Base-by-base conservation (phyloP, 768 basidiomycete genomes). In the Lactarius quietus region DNA sequence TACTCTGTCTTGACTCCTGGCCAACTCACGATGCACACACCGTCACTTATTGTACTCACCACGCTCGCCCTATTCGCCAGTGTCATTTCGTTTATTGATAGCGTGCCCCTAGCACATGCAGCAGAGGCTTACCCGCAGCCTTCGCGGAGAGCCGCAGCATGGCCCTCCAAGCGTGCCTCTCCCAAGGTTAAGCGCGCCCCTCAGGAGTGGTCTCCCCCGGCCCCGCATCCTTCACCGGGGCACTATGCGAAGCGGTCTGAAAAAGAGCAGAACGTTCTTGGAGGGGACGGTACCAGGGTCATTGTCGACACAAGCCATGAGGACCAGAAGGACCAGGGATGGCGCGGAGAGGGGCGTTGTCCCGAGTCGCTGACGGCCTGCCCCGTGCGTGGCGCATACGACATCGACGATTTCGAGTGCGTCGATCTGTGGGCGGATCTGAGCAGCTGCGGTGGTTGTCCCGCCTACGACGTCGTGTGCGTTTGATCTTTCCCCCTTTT, bases 401-500 rank as follows among this genome's bases (percentile, higher is more conserved):
- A 73, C 43, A 43, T 51, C 28, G 63, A 70, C 3, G 74, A 71
- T 3, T 72, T 70, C 59, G 74, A 76, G 61, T 76, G 76, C 53
- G 74, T 74, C 15, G 73, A 76, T 39, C 59, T 72, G 36, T 39
- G 41, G 20, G 70, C 69, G 61, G 76, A 76, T 58, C 68, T 75
- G 35, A 59, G 56, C 9, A 72, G 72, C 54, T 76, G 74, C 58
- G 76, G 74, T 23, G 76, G 76, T 31, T 76, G 76, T 66, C 72
- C 73, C 8, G 65, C 43, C 12, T 45, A 72, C 18, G 70, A 76
- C 59, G 55, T 48, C 33, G 59, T 61, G 67, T 74, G 64, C 61
- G 73, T 73, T 12, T 26, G 41, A 29, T 36, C 6, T 36, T 7
- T 12, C 23, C 36, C 23, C 53, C 62, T 65, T 61, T 39, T 45